Percentiles rank a stretch among this genome's conserved stretches.
Evolutionary conservation across 2,329 filamentous ascomycete species (phyloP).

Genomic region (Tolypocladium pustulatum): DNA sequence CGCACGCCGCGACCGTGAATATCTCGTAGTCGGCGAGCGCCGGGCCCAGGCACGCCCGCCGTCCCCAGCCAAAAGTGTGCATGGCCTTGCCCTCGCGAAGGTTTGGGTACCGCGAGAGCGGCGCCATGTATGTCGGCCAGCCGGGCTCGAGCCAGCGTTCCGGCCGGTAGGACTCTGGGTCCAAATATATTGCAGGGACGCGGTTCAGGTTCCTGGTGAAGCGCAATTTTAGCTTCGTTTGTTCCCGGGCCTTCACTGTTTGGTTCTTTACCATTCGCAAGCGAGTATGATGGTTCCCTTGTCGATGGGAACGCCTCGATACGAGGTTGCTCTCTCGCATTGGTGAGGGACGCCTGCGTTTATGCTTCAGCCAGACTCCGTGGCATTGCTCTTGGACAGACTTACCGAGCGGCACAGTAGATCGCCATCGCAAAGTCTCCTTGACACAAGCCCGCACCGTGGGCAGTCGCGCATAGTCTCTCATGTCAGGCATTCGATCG

Average conservation of each 20-base stretch:
- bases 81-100: slow-evolving; percentile 47
- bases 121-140: slow-evolving; percentile 56
- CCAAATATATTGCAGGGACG: neutral
- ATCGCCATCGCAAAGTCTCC: slow-evolving; percentile 48
- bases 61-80: slow-evolving; percentile 48
- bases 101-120: slow-evolving; percentile 51
- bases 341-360: neutral
- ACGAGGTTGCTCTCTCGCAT: neutral
- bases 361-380: neutral
- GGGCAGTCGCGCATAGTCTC: slow-evolving; percentile 3
- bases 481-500: neutral
- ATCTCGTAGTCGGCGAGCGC: neutral
- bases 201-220: neutral
- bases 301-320: neutral
- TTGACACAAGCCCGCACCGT: slow-evolving; percentile 41
- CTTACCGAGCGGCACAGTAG: slow-evolving; percentile 35
- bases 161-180: slow-evolving; percentile 19
- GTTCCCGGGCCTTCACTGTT: no score
- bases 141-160: slow-evolving; percentile 52
- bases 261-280: neutral
- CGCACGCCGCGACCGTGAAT: neutral
- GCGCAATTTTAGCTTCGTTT: neutral
- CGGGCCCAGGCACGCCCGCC: neutral
- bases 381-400: neutral
- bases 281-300: neutral